phyloP scores from a whole-genome alignment of 345 rosid species.

The Mangifera indica region DNA sequence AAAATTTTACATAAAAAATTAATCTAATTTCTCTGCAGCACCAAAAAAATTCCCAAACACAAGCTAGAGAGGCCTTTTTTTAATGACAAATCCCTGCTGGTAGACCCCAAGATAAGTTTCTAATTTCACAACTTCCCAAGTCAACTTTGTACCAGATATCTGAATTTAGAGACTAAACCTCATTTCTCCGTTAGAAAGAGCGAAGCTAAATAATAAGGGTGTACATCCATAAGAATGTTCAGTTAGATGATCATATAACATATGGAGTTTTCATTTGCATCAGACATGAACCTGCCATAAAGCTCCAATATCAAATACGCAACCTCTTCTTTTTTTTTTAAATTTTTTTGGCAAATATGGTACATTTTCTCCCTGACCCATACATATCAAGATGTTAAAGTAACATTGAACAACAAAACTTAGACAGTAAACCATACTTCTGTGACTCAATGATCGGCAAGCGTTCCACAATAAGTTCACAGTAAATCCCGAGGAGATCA shows the following conservation, averaged over 20 bases:
- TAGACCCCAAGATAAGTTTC: slow-evolving; percentile 6
- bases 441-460: slow-evolving; percentile 82
- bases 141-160: neutral
- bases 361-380: neutral
- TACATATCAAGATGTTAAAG: neutral
- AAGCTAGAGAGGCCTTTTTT: slow-evolving; percentile 18
- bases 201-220: neutral
- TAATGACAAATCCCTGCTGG: slow-evolving; percentile 3
- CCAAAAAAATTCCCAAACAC: slow-evolving; percentile 17
- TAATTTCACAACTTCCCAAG: neutral
- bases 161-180: neutral
- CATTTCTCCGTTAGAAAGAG: neutral
- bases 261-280: neutral
- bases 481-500: slow-evolving; percentile 74
- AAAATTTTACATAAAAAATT: neutral
- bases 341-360: slow-evolving; percentile 37
- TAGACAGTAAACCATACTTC: slow-evolving; percentile 43
- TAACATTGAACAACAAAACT: neutral
- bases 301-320: slow-evolving; percentile 3
- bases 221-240: neutral
- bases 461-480: slow-evolving; percentile 71
- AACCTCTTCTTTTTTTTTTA: neutral
- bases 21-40: neutral
- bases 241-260: neutral
- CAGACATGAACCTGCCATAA: neutral